Percentiles rank a stretch among this genome's conserved stretches.
These are phyloP conservation scores for Carex littledalei DNA, from an alignment of 176 grass and related monocot species.

Conservation along the genomic window DNA sequence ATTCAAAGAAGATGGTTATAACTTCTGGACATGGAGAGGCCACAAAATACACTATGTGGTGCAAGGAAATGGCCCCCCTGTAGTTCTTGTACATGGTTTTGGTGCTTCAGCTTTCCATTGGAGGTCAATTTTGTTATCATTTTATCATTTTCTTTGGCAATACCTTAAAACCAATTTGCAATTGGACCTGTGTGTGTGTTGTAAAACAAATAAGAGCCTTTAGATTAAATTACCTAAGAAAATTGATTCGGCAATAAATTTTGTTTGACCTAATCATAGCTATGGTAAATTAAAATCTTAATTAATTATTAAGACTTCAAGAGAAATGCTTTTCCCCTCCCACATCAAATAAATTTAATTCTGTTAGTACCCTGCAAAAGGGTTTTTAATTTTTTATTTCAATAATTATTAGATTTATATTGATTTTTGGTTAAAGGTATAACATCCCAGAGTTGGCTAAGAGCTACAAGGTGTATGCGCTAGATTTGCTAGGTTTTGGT, in stretches of 20 bases:
- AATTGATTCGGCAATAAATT: background rate
- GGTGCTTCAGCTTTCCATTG: conserved; percentile 95
- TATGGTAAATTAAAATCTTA: background rate
- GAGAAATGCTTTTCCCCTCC: background rate
- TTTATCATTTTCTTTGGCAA: background rate
- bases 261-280: background rate
- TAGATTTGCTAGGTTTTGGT: conserved; percentile 92
- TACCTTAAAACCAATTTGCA: background rate
- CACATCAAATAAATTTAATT: background rate
- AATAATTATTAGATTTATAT: background rate
- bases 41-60: conserved; percentile 86
- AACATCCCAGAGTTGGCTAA: conserved; percentile 93
- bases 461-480: conserved; percentile 90
- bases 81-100: conserved; percentile 93
- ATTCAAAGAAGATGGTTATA: conserved; percentile 85
- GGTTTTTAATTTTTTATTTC: background rate
- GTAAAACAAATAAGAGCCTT: background rate
- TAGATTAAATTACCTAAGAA: background rate
- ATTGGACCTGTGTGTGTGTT: background rate
- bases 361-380: background rate
- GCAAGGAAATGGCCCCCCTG: conserved; percentile 54
- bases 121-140: conserved; percentile 37
- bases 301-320: background rate
- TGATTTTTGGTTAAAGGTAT: conserved; percentile 47
- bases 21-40: conserved; percentile 89